Base-by-base conservation (phyloP, 2,329 filamentous ascomycete genomes). In the Paracoccidioides lutzii region DNA sequence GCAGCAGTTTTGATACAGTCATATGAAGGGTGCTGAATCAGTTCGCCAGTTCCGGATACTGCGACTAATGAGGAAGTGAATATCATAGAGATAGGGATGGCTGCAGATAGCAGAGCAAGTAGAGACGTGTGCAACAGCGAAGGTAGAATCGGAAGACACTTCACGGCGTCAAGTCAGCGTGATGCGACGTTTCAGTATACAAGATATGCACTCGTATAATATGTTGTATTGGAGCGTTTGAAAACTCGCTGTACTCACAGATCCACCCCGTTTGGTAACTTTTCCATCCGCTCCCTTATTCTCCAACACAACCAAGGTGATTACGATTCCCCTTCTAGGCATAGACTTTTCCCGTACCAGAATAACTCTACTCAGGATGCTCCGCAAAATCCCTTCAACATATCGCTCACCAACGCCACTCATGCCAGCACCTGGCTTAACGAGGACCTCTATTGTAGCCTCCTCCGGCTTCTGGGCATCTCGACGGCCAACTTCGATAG, bases 381-480 rank as follows among this genome's bases (percentile, higher is more conserved):
- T 64, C 37, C 66, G 69, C 45, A 76, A 51, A 41, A 75, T 67
- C 3, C 67, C 82, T 73, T 96, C 90, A 30, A 95, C 81, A 71
- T 95, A 88, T 63, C 89, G 81, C 71, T 90, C 87, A 59, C 84
- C 80, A 15, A 86, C 85, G 84, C 90, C 86, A 75, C 87, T 89
- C 48, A 93, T 84, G 14, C 90, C 90, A 60, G 85, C 83, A 40
- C 87, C 85, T 51, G 91, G 91, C 69, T 93, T 83, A 61, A 98
- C 81, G 67, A 91, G 83, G 57, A 98, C 88, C 71, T 97, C 93
- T 61, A 98, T 78, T 52, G 85, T 82, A 33, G 91, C 89, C 74
- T 96, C 90, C 71, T 95, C 90, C 6, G 93, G 87, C 62, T 93
- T 82, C 70, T 97, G 89, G 30, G 70, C 66, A 67, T 98, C 91